phyloP scores from a whole-genome alignment of 1,139 yeast species.

The Geotrichum carabidarum region DNA sequence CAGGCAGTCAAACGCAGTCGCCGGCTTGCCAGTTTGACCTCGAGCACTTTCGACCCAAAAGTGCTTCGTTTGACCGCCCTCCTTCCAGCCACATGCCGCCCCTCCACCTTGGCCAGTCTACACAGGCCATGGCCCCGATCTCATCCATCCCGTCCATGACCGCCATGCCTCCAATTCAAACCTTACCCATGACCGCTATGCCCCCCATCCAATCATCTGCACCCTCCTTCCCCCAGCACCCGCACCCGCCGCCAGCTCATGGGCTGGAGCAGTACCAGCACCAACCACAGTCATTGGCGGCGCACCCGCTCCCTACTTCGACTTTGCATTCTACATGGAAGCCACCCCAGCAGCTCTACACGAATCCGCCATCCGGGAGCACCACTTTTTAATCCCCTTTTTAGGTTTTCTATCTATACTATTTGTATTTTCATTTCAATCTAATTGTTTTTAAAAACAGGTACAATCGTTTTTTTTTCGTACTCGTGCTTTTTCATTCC shows the following conservation, averaged over 20 bases:
- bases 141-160: not conserved
- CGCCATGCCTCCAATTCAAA: not conserved
- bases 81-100: not conserved
- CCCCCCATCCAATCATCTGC: not conserved
- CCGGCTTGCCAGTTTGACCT: constrained; percentile 7
- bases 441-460: too few relatives aligned
- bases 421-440: too few relatives aligned
- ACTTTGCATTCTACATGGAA: constrained; percentile 8
- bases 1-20: constrained; percentile 3
- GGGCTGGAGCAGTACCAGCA: not conserved
- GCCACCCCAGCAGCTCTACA: constrained; percentile 1
- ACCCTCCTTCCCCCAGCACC: not conserved
- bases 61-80: constrained; percentile 1
- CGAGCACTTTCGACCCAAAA: constrained; percentile 7
- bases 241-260: not conserved
- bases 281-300: not conserved
- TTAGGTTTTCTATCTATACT: not conserved
- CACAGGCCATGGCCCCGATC: not conserved
- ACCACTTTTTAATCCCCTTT: not conserved
- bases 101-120: constrained; percentile 1
- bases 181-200: not conserved
- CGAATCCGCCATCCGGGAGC: not conserved
- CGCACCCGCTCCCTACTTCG: not conserved
- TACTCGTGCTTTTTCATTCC: too few relatives aligned
- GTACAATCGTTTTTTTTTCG: too few relatives aligned